Percentiles rank a stretch among this genome's conserved stretches.
phyloP scores from a whole-genome alignment of 2,329 filamentous ascomycete species.

The Macrophomina phaseolina region DNA sequence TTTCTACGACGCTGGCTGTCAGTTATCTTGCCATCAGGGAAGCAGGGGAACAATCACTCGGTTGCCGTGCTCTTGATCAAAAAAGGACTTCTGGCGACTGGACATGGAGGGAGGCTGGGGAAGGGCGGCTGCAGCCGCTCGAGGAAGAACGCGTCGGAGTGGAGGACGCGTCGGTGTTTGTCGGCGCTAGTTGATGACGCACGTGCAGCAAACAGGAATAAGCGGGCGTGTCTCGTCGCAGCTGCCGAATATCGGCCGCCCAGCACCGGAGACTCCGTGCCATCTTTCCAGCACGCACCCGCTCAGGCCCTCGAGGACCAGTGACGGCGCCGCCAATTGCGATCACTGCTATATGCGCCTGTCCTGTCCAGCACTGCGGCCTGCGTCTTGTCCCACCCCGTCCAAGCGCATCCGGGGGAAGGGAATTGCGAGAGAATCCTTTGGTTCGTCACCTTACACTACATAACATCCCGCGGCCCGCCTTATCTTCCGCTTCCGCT shows the following conservation, averaged over 20 bases:
- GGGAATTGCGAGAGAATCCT: neutral
- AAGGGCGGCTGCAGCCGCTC: neutral
- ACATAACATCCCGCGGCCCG: neutral
- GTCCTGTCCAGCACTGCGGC: neutral
- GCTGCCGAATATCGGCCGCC: constrained; percentile 10
- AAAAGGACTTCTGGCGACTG: constrained; percentile 58
- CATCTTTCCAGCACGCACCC: constrained; percentile 16
- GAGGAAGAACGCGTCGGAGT: neutral
- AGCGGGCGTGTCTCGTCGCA: constrained; percentile 3
- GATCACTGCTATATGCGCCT: neutral
- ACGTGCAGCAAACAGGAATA: neutral
- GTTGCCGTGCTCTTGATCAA: constrained; percentile 51
- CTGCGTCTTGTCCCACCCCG: constrained; percentile 2
- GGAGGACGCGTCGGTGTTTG: constrained; percentile 27
- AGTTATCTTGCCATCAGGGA: neutral
- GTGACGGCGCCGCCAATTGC: constrained; percentile 3
- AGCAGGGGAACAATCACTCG: neutral
- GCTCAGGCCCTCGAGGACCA: constrained; percentile 2
- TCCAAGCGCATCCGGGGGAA: neutral
- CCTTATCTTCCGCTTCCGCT: constrained; percentile 25
- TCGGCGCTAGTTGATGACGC: neutral
- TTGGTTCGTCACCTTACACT: neutral
- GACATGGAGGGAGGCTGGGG: constrained; percentile 44
- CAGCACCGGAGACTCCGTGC: constrained; percentile 12
- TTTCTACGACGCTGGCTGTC: neutral